Percentiles rank a stretch among this genome's conserved stretches.
These are phyloP conservation scores for Vigna radiata DNA, from an alignment of 306 rosid species.

Conservation along the genomic window DNA sequence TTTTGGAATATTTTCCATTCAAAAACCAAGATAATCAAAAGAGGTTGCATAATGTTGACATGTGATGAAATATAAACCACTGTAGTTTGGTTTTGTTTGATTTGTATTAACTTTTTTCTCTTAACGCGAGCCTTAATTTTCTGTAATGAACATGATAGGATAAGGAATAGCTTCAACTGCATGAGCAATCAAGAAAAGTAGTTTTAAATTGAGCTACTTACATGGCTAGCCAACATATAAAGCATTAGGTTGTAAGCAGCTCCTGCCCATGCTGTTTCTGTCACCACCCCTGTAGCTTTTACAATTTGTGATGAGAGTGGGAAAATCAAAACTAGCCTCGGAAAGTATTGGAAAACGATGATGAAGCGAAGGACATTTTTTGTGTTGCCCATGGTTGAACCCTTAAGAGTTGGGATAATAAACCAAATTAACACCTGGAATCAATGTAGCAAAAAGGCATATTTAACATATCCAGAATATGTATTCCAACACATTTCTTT, in stretches of 20 bases:
- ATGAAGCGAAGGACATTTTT: conserved; percentile 80
- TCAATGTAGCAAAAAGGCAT: not conserved
- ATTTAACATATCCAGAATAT: not conserved
- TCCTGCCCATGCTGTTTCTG: conserved; percentile 97
- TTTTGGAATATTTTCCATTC: conserved; percentile 39
- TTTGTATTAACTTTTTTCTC: conserved; percentile 1
- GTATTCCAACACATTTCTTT: not conserved
- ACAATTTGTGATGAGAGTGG: conserved; percentile 92
- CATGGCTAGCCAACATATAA: conserved; percentile 99
- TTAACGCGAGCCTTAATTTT: not conserved
- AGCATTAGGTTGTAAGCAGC: conserved; percentile 95
- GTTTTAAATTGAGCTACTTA: conserved; percentile 49
- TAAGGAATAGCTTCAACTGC: not conserved
- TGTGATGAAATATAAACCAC: not conserved
- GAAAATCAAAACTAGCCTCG: conserved; percentile 77
- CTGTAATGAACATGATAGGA: conserved; percentile 1
- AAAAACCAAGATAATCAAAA: not conserved
- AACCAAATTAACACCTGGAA: conserved; percentile 90
- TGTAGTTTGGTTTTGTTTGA: not conserved
- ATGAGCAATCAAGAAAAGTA: conserved; percentile 28
- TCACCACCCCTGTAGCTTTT: conserved; percentile 85
- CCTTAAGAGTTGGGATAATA: conserved; percentile 77
- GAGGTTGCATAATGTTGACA: not conserved
- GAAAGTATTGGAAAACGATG: conserved; percentile 82
- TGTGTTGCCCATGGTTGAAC: conserved; percentile 86